Conservation (phyloP, 1,284 basidiomycete genomes). For the Stereum hirsutum region DNA sequence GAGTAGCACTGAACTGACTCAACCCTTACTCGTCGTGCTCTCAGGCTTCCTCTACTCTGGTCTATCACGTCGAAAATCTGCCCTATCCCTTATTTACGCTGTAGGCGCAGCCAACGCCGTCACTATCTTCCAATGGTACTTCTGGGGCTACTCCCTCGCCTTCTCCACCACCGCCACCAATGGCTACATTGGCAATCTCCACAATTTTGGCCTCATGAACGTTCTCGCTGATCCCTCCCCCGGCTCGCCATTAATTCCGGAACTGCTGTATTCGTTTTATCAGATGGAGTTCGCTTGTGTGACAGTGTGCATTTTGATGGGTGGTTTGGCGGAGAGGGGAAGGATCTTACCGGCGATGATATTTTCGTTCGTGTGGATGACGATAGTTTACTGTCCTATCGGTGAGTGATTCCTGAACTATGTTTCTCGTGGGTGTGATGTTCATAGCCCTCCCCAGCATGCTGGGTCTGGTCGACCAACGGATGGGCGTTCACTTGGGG, state of each 20-base stretch:
- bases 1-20: background rate
- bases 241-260: slow-evolving; percentile 63
- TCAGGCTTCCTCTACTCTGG: slow-evolving; percentile 84
- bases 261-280: slow-evolving; percentile 77
- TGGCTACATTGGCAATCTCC: slow-evolving; percentile 75
- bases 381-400: slow-evolving; percentile 76
- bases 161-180: slow-evolving; percentile 72
- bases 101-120: slow-evolving; percentile 67
- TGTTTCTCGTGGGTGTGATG: too few relatives aligned
- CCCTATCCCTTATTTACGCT: slow-evolving; percentile 61
- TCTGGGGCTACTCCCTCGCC: slow-evolving; percentile 80
- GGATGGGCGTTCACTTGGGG: slow-evolving; percentile 92
- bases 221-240: slow-evolving; percentile 76
- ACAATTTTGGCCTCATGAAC: slow-evolving; percentile 56
- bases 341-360: slow-evolving; percentile 84
- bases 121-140: slow-evolving; percentile 85
- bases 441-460: too few relatives aligned
- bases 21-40: background rate
- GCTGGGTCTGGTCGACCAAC: slow-evolving; percentile 68
- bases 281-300: slow-evolving; percentile 86
- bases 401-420: too few relatives aligned
- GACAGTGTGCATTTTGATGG: slow-evolving; percentile 68
- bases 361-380: slow-evolving; percentile 83
- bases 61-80: slow-evolving; percentile 68
- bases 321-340: slow-evolving; percentile 83